Evolutionary conservation across 2,329 filamentous ascomycete species (phyloP), one percentile per base, ranked within the genome.

Genomic region (Exophiala aquamarina): DNA sequence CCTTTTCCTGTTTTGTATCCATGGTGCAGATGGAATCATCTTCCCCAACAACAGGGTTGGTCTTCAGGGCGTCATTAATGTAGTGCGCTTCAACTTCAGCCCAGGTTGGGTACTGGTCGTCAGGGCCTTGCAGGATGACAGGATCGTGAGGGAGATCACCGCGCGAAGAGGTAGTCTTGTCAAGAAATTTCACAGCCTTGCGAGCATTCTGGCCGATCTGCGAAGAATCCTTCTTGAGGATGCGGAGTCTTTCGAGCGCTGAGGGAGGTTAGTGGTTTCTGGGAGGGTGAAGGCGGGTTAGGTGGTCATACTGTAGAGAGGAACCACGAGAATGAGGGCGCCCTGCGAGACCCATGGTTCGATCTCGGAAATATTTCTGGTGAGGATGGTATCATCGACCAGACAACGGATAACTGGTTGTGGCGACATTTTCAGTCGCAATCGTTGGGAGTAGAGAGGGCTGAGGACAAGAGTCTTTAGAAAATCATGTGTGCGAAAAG

Each of bases 321-420:
- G 75, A 45, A 78, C 72, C 44, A 75, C 68, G 31, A 78, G 67
- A 50, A 68, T 72, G 43, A 77, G 70, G 29, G 69, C 66, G 23
- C 73, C 73, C 45, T 73, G 70, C 19, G 70, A 66, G 40, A 74
- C 72, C 71, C 74, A 77, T 61, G 68, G 68, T 61, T 77, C 77
- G 50, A 78, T 72, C 59, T 76, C 74, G 47, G 70, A 71, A 54
- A 78, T 73, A 50, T 73, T 76, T 41, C 73, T 72, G 37, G 72
- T 74, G 46, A 78, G 61, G 38, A 72, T 73, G 41, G 73, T 76
- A 56, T 76, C 74, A 59, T 78, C 75, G 53, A 75, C 71, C 52
- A 76, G 71, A 65, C 74, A 77, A 61, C 74, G 70, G 55, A 76
- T 72, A 55, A 71, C 65, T 59, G 72, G 74, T 56, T 67, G 67